Conservation (phyloP, 73 alveolate species). For the Paramecium pentaurelia region DNA sequence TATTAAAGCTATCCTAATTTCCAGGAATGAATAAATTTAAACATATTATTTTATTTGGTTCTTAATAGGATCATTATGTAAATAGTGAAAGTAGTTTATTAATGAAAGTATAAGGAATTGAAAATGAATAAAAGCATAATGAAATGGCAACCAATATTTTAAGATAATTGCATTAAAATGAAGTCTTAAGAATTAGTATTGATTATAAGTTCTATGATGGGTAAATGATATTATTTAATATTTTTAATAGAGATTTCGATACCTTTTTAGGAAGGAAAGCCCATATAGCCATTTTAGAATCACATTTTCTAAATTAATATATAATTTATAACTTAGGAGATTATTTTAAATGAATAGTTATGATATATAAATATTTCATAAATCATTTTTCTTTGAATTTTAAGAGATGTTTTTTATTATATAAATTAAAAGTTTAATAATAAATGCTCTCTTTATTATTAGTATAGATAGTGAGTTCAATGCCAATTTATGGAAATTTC, state of each 20-base stretch:
- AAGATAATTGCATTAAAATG: constrained; percentile 9
- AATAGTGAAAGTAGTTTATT: not conserved
- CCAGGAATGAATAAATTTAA: constrained; percentile 37
- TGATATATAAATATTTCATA: not conserved
- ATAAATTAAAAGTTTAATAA: not conserved
- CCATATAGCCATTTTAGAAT: constrained; percentile 53
- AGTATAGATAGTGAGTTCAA: not conserved
- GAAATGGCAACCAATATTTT: constrained; percentile 37
- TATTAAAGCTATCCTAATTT: not conserved
- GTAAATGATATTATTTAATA: not conserved
- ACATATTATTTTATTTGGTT: constrained; percentile 17
- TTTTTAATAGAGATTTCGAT: constrained; percentile 32
- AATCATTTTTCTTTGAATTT: not conserved
- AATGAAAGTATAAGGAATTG: not conserved
- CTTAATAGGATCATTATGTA: constrained; percentile 42
- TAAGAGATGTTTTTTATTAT: not conserved
- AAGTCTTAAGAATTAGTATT: constrained; percentile 9
- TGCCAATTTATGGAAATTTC: not conserved
- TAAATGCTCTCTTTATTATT: not conserved
- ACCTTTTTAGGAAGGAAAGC: constrained; percentile 62
- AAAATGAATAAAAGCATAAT: constrained; percentile 14
- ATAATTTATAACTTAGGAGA: constrained; percentile 56
- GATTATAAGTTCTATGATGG: constrained; percentile 47
- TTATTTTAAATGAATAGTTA: constrained; percentile 10
- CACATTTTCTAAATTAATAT: constrained; percentile 39